Evolutionary conservation across 306 rosid genomes (phyloP).

Genomic region (Styphnolobium japonicum): DNA sequence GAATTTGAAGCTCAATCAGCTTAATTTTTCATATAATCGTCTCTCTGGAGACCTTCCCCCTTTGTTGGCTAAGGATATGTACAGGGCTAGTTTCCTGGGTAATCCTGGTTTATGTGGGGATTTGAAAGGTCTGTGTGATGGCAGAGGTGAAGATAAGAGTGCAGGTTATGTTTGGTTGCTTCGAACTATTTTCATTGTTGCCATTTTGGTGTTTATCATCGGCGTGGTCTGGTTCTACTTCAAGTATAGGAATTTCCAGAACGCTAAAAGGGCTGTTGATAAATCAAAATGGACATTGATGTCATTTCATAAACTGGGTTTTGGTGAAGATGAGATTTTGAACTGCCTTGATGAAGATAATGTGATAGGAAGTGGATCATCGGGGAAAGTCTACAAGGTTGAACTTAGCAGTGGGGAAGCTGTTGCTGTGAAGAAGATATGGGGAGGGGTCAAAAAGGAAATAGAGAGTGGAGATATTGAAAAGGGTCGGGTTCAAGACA

Average conservation of each 20-base stretch:
- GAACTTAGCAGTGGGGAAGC: conserved; percentile 62
- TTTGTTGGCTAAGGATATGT: conserved; percentile 55
- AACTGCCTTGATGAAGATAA: conserved; percentile 86
- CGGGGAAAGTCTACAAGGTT: conserved; percentile 92
- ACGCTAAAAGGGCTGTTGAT: conserved; percentile 47
- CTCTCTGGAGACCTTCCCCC: conserved; percentile 78
- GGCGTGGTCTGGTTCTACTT: conserved; percentile 76
- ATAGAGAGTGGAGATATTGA: conserved; percentile 51
- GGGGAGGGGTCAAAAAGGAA: conserved; percentile 49
- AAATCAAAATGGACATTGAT: conserved; percentile 78
- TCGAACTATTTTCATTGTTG: conserved; percentile 54
- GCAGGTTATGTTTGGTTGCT: conserved; percentile 59
- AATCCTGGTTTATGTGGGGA: conserved; percentile 79
- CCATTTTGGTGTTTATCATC: conserved; percentile 50
- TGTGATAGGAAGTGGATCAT: conserved; percentile 80
- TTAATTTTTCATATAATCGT: conserved; percentile 67
- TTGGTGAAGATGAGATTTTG: conserved; percentile 81
- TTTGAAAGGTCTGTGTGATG: conserved; percentile 51
- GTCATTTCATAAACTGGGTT: conserved; percentile 95
- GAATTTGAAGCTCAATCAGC: conserved; percentile 72
- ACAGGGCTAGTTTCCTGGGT: conserved; percentile 68
- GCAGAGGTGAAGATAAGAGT: conserved; percentile 30
- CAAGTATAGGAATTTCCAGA: conserved; percentile 59
- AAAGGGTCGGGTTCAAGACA: conserved; percentile 48
- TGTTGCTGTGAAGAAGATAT: conserved; percentile 85